Percentiles rank a stretch among this genome's conserved stretches.
phyloP scores from a whole-genome alignment of 2,329 filamentous ascomycete genomes.

The Didymella glomerata region DNA sequence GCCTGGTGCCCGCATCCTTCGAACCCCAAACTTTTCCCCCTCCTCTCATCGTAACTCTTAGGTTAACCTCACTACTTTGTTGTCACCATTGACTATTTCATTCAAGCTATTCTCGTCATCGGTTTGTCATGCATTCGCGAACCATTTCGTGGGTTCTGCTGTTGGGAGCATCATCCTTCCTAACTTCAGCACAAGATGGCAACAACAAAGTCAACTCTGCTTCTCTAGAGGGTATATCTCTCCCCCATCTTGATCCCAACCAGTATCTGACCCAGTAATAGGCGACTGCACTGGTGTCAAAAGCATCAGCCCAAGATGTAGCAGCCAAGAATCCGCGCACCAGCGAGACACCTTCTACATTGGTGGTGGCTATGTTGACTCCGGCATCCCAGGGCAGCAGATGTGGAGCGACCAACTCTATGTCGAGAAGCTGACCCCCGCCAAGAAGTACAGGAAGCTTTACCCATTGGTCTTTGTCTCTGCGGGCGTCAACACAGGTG shows the following conservation, averaged over 20 bases:
- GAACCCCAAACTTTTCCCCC: too few species aligned
- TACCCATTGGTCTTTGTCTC: slow-evolving; percentile 37
- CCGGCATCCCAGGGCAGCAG: slow-evolving; percentile 29
- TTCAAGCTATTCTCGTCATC: too few species aligned
- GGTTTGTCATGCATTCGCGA: too few species aligned
- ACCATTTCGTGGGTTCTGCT: too few species aligned
- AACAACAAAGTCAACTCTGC: not conserved
- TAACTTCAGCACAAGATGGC: too few species aligned
- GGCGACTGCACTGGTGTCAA: slow-evolving; percentile 28
- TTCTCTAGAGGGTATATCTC: not conserved
- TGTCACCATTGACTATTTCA: too few species aligned
- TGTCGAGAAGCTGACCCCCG: slow-evolving; percentile 34
- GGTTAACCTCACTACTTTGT: too few species aligned
- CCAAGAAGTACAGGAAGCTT: slow-evolving; percentile 19
- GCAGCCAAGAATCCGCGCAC: slow-evolving; percentile 32
- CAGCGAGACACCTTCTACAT: slow-evolving; percentile 38
- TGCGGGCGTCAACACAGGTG: slow-evolving; percentile 31
- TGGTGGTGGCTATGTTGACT: slow-evolving; percentile 37
- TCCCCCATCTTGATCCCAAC: not conserved
- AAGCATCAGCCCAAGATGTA: slow-evolving; percentile 29
- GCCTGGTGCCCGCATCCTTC: too few species aligned
- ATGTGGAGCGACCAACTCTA: slow-evolving; percentile 33
- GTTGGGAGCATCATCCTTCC: too few species aligned
- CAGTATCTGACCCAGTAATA: not conserved
- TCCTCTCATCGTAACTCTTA: too few species aligned